These are phyloP conservation scores for Backusella luteola DNA, from an alignment of 192 early-diverging fungal species.

Conservation along the genomic window DNA sequence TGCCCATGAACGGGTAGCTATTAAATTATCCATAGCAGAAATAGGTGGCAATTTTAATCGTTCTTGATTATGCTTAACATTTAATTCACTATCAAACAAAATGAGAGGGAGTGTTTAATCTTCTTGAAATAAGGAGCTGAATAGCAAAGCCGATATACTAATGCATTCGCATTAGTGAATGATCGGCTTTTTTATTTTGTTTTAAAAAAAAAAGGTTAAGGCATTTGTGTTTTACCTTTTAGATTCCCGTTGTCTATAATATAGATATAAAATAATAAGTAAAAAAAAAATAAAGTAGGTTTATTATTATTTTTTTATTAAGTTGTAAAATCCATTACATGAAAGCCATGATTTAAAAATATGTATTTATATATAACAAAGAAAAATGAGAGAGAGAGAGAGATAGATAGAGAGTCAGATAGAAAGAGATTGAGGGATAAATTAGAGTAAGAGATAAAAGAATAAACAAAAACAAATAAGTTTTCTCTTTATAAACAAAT, in stretches of 20 bases:
- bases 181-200: not conserved
- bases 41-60: conserved; percentile 13
- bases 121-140: not conserved
- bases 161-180: conserved; percentile 4
- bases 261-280: conserved; percentile 5
- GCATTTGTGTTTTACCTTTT: not conserved
- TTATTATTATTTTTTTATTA: not conserved
- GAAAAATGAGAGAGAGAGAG: not conserved
- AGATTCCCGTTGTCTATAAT: not conserved
- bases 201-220: not conserved
- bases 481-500: not conserved
- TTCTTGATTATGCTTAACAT: not conserved
- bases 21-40: conserved; percentile 10
- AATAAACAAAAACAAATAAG: conserved; percentile 4
- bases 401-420: not conserved
- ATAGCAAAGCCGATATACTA: not conserved
- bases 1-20: conserved; percentile 6
- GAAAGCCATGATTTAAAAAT: not conserved
- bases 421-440: not conserved
- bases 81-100: not conserved
- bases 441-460: not conserved
- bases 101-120: not conserved
- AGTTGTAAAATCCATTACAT: not conserved
- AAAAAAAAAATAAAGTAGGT: not conserved
- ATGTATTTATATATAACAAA: not conserved